A percentile compares a stretch with the other conserved stretches of the same genome.
Evolutionary conservation across 768 basidiomycete species (phyloP).

Genomic region (Roridomyces roridus): DNA sequence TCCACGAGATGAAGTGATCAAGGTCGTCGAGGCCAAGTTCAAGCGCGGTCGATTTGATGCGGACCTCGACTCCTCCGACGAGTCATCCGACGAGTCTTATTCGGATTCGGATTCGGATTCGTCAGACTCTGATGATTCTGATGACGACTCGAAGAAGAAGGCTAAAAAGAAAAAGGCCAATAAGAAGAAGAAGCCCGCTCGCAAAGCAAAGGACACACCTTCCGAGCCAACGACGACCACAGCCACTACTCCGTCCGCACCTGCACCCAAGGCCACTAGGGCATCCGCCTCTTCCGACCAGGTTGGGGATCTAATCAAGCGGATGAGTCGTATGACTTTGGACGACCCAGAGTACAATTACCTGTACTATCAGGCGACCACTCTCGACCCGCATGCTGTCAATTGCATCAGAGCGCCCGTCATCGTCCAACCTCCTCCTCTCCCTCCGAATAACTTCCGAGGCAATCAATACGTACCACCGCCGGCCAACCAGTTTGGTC

Average conservation of each 20-base stretch:
- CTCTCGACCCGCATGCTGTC: constrained; percentile 2
- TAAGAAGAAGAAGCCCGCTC: neutral
- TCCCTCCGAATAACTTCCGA: too few species aligned
- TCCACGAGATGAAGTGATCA: neutral
- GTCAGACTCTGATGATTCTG: neutral
- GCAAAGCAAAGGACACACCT: neutral
- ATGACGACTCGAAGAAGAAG: neutral
- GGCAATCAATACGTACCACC: constrained; percentile 3
- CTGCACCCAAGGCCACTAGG: neutral
- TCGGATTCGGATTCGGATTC: neutral
- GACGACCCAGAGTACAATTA: constrained; percentile 2
- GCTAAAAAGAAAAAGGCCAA: neutral
- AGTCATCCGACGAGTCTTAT: neutral
- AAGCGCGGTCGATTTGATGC: too few species aligned
- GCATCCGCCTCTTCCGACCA: neutral
- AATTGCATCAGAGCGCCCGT: neutral
- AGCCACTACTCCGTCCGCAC: neutral
- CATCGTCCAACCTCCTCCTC: too few species aligned
- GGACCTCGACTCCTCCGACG: neutral
- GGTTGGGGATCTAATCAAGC: constrained; percentile 2
- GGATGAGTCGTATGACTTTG: neutral
- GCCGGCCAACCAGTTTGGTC: neutral
- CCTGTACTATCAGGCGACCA: constrained; percentile 1
- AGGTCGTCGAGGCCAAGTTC: neutral
- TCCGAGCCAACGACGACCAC: neutral